Evolutionary conservation across 768 basidiomycete genomes (phyloP).

Genomic region (Mycena venus): DNA sequence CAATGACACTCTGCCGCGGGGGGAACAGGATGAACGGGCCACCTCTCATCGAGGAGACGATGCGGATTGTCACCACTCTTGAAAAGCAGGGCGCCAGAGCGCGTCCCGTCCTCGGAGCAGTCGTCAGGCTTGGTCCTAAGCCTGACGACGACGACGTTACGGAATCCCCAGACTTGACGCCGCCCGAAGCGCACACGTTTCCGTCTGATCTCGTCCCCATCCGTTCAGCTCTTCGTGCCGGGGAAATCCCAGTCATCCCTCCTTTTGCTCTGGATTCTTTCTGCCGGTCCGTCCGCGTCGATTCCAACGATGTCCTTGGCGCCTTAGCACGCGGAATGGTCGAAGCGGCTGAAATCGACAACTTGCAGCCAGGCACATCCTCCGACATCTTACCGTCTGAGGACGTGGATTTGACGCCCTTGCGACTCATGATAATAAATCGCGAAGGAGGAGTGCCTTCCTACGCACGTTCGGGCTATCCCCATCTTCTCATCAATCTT

Average conservation of each 20-base stretch:
- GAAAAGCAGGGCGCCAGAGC: conserved; percentile 90
- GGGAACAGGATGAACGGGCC: conserved; percentile 77
- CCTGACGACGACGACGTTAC: conserved; percentile 58
- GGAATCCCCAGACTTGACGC: conserved; percentile 48
- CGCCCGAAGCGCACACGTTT: conserved; percentile 85
- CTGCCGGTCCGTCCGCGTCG: conserved; percentile 87
- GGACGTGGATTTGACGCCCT: conserved; percentile 87
- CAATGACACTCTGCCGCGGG: conserved; percentile 79
- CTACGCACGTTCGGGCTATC: conserved; percentile 93
- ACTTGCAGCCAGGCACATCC: conserved; percentile 43
- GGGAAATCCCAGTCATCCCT: conserved; percentile 96
- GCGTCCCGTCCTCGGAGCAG: conserved; percentile 88
- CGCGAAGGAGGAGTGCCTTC: conserved; percentile 97
- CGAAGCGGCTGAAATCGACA: conserved; percentile 57
- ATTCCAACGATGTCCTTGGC: conserved; percentile 89
- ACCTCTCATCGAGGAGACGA: conserved; percentile 83
- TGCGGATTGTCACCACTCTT: conserved; percentile 85
- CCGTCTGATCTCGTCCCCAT: conserved; percentile 87
- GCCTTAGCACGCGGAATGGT: conserved; percentile 92
- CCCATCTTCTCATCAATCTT: conserved; percentile 96
- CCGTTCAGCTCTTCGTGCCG: conserved; percentile 89
- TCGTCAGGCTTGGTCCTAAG: conserved; percentile 87
- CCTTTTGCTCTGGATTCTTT: conserved; percentile 94
- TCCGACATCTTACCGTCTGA: conserved; percentile 55
- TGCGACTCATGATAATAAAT: conserved; percentile 98